phyloP scores from a whole-genome alignment of 2,329 filamentous ascomycete genomes.

The Penicillium freii region DNA sequence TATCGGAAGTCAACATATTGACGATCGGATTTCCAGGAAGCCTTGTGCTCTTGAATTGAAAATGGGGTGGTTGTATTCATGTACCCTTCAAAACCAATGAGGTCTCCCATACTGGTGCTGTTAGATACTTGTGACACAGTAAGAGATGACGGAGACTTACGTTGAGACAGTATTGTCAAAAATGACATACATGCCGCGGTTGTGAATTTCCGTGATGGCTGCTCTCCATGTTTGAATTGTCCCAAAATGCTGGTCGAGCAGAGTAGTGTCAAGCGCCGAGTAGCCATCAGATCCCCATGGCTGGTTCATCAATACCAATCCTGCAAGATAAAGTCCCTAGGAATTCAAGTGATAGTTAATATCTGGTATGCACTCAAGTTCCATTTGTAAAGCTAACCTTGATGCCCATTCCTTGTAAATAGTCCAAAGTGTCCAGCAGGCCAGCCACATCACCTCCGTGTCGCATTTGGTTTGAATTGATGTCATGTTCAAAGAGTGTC shows the following conservation, averaged over 20 bases:
- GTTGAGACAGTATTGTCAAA: conserved; percentile 66
- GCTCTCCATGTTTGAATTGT: conserved; percentile 58
- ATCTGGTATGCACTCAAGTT: too few species aligned
- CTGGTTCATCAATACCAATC: conserved; percentile 62
- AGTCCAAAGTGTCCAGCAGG: conserved; percentile 60
- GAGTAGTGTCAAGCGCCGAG: conserved; percentile 59
- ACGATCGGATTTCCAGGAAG: conserved; percentile 55
- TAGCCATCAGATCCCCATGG: conserved; percentile 65
- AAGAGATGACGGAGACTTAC: conserved; percentile 35
- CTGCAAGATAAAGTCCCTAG: conserved; percentile 61
- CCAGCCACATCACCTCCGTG: conserved; percentile 62
- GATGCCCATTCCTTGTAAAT: conserved; percentile 63
- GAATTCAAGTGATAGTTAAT: conserved; percentile 2
- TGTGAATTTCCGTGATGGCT: conserved; percentile 60
- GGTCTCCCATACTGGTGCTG: conserved; percentile 51
- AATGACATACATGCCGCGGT: conserved; percentile 63
- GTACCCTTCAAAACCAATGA: conserved; percentile 62
- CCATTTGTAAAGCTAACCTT: conserved; percentile 44
- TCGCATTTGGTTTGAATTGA: conserved; percentile 60
- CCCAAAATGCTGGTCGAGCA: conserved; percentile 63
- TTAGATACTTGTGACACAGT: not conserved
- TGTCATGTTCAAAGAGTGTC: conserved; percentile 61
- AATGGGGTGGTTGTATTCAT: conserved; percentile 60
- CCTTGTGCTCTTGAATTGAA: conserved; percentile 55
- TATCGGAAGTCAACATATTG: conserved; percentile 60